A percentile compares a stretch with the other conserved stretches of the same genome.
phyloP scores from a whole-genome alignment of 2,329 filamentous ascomycete genomes.

The Diaporthe sp. region DNA sequence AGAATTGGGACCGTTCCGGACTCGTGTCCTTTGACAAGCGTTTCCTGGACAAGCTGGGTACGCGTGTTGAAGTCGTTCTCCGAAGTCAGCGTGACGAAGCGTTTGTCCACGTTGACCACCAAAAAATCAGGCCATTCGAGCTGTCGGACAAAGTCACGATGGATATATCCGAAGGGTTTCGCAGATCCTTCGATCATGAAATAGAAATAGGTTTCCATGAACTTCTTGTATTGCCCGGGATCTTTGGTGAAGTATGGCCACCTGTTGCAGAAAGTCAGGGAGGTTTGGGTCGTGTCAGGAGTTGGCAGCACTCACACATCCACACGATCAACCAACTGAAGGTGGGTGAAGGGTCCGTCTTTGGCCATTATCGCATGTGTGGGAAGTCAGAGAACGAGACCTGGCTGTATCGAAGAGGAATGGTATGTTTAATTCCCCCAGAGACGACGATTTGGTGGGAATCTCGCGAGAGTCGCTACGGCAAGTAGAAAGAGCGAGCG shows the following conservation, averaged over 20 bases:
- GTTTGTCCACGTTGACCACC: background rate
- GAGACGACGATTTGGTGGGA: background rate
- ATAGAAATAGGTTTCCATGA: background rate
- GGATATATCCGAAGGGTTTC: constrained; percentile 3
- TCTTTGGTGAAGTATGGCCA: constrained; percentile 16
- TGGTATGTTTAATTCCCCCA: background rate
- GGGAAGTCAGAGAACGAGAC: background rate
- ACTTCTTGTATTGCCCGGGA: background rate
- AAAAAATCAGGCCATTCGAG: background rate
- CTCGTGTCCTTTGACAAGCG: background rate
- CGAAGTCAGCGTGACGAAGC: background rate
- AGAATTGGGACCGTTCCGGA: background rate
- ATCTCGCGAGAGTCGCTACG: background rate
- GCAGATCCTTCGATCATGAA: background rate
- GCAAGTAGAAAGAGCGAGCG: background rate
- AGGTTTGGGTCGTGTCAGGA: background rate
- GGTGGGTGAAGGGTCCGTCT: background rate
- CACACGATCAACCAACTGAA: background rate
- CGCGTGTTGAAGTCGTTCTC: background rate
- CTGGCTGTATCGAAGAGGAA: background rate
- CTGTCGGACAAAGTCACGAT: background rate
- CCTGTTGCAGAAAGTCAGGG: background rate
- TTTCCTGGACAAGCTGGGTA: background rate
- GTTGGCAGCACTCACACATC: background rate
- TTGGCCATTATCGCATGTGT: background rate